Evolutionary conservation across 192 early-diverging fungal species (phyloP).

Genomic region (Umbelopsis sp.): DNA sequence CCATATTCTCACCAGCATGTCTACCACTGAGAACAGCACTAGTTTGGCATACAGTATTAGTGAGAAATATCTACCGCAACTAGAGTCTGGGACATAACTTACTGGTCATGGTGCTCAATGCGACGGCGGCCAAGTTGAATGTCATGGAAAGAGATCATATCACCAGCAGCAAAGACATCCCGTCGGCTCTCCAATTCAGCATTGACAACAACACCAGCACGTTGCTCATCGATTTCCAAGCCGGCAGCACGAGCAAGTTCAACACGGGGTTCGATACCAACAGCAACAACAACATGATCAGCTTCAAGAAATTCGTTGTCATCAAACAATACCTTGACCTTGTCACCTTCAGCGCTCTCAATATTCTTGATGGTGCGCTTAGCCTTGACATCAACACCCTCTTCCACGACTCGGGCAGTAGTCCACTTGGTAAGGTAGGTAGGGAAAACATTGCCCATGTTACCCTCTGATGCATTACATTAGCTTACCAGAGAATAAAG

Average conservation of each 20-base stretch:
- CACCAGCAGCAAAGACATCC: constrained; percentile 67
- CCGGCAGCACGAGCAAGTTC: constrained; percentile 58
- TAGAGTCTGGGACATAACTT: not conserved
- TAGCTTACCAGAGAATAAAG: not conserved
- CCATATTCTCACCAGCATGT: constrained; percentile 63
- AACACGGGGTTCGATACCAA: constrained; percentile 62
- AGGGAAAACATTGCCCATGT: constrained; percentile 61
- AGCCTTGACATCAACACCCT: constrained; percentile 54
- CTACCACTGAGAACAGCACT: constrained; percentile 61
- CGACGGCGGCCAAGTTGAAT: constrained; percentile 63
- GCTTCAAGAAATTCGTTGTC: constrained; percentile 42
- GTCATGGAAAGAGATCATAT: constrained; percentile 67
- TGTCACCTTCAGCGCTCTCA: constrained; percentile 31
- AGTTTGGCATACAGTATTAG: not conserved
- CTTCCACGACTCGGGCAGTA: constrained; percentile 47
- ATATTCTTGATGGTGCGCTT: constrained; percentile 41
- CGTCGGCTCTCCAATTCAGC: constrained; percentile 64
- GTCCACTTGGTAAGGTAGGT: constrained; percentile 67
- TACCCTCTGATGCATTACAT: constrained; percentile 38
- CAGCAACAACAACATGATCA: constrained; percentile 64
- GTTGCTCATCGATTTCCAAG: constrained; percentile 59
- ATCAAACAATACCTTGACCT: constrained; percentile 47
- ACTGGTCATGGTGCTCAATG: constrained; percentile 67
- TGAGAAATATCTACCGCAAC: not conserved
- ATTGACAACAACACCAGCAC: constrained; percentile 64